These are phyloP conservation scores for Paraurostyla sp. DNA, from an alignment of 73 alveolate species.

Conservation along the genomic window DNA sequence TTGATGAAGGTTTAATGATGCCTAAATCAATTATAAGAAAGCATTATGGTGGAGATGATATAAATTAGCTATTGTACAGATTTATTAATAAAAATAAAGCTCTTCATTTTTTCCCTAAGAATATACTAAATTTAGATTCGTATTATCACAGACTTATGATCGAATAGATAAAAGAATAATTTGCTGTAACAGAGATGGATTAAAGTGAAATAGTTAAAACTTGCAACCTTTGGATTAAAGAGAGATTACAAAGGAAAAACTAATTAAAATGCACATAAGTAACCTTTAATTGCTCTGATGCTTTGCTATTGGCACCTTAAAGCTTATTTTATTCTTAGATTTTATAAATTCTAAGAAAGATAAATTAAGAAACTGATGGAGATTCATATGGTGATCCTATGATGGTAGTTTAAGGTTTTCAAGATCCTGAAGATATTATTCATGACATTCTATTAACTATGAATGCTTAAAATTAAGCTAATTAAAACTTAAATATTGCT, in stretches of 20 bases:
- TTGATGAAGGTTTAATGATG: constrained; percentile 97
- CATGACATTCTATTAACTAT: constrained; percentile 42
- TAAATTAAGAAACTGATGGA: background rate
- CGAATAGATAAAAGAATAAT: constrained; percentile 86
- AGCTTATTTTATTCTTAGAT: constrained; percentile 60
- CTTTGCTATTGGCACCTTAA: constrained; percentile 53
- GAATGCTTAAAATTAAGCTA: constrained; percentile 7
- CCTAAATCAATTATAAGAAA: constrained; percentile 93
- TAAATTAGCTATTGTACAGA: constrained; percentile 73
- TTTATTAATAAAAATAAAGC: constrained; percentile 69
- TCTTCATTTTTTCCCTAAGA: constrained; percentile 86
- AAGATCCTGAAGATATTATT: constrained; percentile 68
- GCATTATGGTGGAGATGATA: constrained; percentile 97
- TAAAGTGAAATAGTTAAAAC: constrained; percentile 62
- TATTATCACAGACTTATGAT: constrained; percentile 80
- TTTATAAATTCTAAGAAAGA: background rate
- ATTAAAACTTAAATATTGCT: constrained; percentile 16
- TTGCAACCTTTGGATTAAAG: constrained; percentile 51
- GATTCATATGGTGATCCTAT: constrained; percentile 25
- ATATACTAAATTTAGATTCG: constrained; percentile 75
- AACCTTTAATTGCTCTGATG: constrained; percentile 68
- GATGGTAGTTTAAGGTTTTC: constrained; percentile 46
- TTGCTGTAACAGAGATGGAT: constrained; percentile 68
- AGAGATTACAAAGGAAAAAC: constrained; percentile 11
- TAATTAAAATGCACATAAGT: background rate